Conservation (phyloP, 768 basidiomycete species). For the Rhodosporidiobolus sp. region DNA sequence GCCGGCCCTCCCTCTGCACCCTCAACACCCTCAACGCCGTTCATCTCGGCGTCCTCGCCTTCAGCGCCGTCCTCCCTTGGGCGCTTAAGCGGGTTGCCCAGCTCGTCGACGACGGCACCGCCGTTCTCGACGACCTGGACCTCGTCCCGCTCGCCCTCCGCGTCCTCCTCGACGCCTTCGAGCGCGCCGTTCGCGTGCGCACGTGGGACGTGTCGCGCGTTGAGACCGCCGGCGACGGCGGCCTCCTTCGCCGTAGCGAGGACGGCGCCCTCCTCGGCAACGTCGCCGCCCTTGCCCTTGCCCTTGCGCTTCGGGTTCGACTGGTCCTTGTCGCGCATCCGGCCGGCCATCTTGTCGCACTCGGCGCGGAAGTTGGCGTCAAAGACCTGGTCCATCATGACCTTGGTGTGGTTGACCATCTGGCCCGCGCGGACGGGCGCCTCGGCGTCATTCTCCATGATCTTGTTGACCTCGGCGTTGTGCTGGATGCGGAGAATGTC, state of each 20-base stretch:
- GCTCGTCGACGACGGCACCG: neutral
- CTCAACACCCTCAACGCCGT: slow-evolving; percentile 7
- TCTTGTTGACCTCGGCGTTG: slow-evolving; percentile 68
- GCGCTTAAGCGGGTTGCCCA: slow-evolving; percentile 20
- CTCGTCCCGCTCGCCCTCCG: slow-evolving; percentile 2
- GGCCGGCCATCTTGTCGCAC: slow-evolving; percentile 76
- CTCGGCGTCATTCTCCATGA: slow-evolving; percentile 81
- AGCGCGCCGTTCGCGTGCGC: neutral
- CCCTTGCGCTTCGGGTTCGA: slow-evolving; percentile 59
- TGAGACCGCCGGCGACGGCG: slow-evolving; percentile 18
- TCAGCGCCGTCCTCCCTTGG: slow-evolving; percentile 13
- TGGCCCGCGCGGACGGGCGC: slow-evolving; percentile 76
- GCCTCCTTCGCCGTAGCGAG: slow-evolving; percentile 19
- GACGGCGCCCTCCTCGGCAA: slow-evolving; percentile 52
- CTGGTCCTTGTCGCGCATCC: slow-evolving; percentile 55
- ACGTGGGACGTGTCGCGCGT: neutral
- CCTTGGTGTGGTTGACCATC: slow-evolving; percentile 73
- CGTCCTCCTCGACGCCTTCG: too few species aligned
- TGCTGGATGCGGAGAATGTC: slow-evolving; percentile 53
- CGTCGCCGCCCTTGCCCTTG: slow-evolving; percentile 56
- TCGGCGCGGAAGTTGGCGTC: slow-evolving; percentile 73
- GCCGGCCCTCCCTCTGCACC: slow-evolving; percentile 15
- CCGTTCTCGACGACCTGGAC: slow-evolving; percentile 2
- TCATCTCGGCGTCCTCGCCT: slow-evolving; percentile 3
- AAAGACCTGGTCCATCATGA: slow-evolving; percentile 82